Evolutionary conservation across 1,139 yeast genomes (phyloP), one percentile per base, ranked within the genome.

Genomic region (Entelexis sorbosivorans): DNA sequence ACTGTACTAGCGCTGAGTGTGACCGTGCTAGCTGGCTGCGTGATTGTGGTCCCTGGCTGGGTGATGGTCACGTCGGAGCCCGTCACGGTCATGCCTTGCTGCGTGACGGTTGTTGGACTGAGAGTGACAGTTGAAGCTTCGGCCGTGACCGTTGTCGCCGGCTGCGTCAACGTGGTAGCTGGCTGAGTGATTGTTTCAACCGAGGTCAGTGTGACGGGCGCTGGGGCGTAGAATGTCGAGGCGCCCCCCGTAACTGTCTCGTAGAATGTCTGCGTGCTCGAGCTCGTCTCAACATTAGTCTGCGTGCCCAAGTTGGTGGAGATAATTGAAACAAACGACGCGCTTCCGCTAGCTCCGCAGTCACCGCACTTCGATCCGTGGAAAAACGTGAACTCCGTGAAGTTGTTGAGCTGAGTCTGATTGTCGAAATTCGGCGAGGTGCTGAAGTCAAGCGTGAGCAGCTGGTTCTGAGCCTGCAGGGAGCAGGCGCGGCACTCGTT

Each of bases 401-500:
- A 56, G 36, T 54, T 50, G 45, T 51, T 49, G 43, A 58, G 50
- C 31, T 56, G 54, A 9, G 47, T 49, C 28, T 50, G 52, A 40
- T 42, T 48, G 39, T 52, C 44, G 38, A 58, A 58, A 34, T 55
- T 40, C 4, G 47, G 38, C 1, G 60, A 56, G 2, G 32, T 28
- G 29, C 38, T 33, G 43, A 58, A 58, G 46, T 58, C 52, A 5
- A 56, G 48, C 3, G 19, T n/a, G 17, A 57, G 7, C 38, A 52
- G 19, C 32, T 57, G 48, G 29, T 49, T 46, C 19, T 51, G 36
- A 7, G 57, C 38, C 11, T 54, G 58, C 14, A 44, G 47, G 20
- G 51, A 49, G 36, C 61, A 58, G 2, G 61, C 60, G 26, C 56
- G 52, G 43, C 61, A 58, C 47, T 42, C 49, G 19, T 48, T 49